Evolutionary conservation across 2,329 filamentous ascomycete genomes (phyloP), one percentile per base, ranked within the genome.

Genomic region (Paraphoma chrysanthemicola): DNA sequence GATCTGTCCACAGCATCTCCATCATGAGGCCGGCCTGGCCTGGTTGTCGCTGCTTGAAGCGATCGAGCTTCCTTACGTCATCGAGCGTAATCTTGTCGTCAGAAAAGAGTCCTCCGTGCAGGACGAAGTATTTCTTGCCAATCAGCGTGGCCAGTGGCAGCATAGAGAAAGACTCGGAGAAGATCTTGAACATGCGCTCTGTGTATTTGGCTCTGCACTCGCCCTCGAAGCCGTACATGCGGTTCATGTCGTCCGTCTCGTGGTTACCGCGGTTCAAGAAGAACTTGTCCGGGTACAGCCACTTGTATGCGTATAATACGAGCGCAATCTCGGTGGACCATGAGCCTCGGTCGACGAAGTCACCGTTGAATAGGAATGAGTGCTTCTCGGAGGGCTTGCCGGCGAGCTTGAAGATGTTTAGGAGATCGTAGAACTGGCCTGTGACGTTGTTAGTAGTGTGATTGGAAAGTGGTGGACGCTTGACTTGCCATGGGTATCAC

Each of bases 1-100:
- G 95, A 74, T 99, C 95, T 0, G 95, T 98, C 95, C 95, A 99
- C 45, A 99, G 86, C 95, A 99, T 99, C 80, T 99, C 95, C 95
- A 99, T 99, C 95, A 99, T 99, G 69, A 99, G 81, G 12, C 95
- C 95, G 47, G 90, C 82, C 77, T 99, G 95, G 31, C 95, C 95
- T 2, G 95, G 94, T 72, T 98, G 94, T 59, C 92, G 86, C 79
- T 98, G 95, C 75, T 86, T 88, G 80, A 97, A 93, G 64, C 94
- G 85, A 79, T 98, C 89, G 55, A 98, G 83, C 80, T 96, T 96
- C 65, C 95, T 88, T 66, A 99, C 96, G 73, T 99, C 94, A 66
- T 98, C 92, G 50, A 99, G 81, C 0, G 91, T 93, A 62, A 94
- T 85, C 66, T 91, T 95, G 79, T 99, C 95, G 73, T 98, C 91